A percentile compares a stretch with the other conserved stretches of the same genome.
phyloP scores from a whole-genome alignment of 805 yeast species.

The Barnettozyma siamensis region DNA sequence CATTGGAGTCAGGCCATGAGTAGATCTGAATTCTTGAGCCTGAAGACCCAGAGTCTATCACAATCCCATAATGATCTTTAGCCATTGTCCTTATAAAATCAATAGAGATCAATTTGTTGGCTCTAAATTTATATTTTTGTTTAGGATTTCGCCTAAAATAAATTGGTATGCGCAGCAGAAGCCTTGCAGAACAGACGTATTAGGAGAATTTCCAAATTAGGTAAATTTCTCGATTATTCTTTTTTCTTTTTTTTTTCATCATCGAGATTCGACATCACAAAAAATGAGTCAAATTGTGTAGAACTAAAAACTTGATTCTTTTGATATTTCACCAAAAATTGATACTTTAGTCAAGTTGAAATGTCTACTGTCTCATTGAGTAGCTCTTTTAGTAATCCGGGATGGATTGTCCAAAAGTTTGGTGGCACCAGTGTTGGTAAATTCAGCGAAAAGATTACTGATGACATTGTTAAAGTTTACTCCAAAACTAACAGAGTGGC shows the following conservation, averaged over 20 bases:
- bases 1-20: conserved; percentile 59
- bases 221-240: neutral
- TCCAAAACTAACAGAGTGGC: conserved; percentile 64
- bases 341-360: no score
- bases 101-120: no score
- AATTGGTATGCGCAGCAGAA: neutral
- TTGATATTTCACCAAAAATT: no score
- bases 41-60: conserved; percentile 92
- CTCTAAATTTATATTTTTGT: no score
- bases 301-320: no score
- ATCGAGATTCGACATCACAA: no score
- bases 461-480: conserved; percentile 72
- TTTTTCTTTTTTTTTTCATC: no score
- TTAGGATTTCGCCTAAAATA: no score
- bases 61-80: conserved; percentile 62
- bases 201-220: neutral
- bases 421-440: conserved; percentile 98
- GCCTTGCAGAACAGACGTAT: no score
- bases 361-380: conserved; percentile 19
- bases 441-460: conserved; percentile 79
- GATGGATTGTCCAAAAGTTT: conserved; percentile 86
- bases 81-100: conserved; percentile 4
- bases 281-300: no score
- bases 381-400: conserved; percentile 22
- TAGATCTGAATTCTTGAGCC: conserved; percentile 88